Evolutionary conservation across 2,329 filamentous ascomycete genomes (phyloP).

Genomic region (Cordyceps fumosorosea): DNA sequence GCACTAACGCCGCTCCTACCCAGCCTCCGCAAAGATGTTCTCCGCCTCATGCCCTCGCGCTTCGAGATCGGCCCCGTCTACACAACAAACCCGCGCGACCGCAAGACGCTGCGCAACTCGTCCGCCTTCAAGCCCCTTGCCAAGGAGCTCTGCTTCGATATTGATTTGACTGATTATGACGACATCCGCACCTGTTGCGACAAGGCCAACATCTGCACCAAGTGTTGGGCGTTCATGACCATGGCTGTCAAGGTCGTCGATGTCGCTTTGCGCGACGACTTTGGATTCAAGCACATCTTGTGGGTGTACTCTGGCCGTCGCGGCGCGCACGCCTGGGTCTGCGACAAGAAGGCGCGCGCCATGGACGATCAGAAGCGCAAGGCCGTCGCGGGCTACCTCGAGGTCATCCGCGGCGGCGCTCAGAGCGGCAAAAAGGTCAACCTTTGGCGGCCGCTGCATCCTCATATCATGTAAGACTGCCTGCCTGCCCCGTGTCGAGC

Average conservation of each 20-base stretch:
- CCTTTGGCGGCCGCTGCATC: slow-evolving; percentile 76
- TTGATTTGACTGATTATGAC: slow-evolving; percentile 98
- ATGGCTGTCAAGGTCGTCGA: slow-evolving; percentile 97
- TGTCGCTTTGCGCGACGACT: slow-evolving; percentile 80
- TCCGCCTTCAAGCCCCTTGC: slow-evolving; percentile 77
- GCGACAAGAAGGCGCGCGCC: slow-evolving; percentile 75
- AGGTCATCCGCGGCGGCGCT: slow-evolving; percentile 79
- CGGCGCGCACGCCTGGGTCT: slow-evolving; percentile 97
- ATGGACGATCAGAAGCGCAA: slow-evolving; percentile 82
- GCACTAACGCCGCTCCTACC: background rate
- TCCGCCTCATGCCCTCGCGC: slow-evolving; percentile 80
- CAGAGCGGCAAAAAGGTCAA: slow-evolving; percentile 86
- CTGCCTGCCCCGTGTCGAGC: no score
- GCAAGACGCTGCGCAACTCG: slow-evolving; percentile 77
- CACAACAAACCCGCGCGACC: slow-evolving; percentile 84
- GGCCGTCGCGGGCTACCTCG: slow-evolving; percentile 82
- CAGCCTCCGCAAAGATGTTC: slow-evolving; percentile 82
- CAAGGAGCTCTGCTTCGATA: slow-evolving; percentile 98
- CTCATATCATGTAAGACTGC: slow-evolving; percentile 64
- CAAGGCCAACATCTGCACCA: slow-evolving; percentile 85
- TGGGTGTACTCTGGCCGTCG: slow-evolving; percentile 98
- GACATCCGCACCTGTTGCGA: slow-evolving; percentile 92
- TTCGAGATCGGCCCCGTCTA: slow-evolving; percentile 99
- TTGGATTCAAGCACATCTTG: slow-evolving; percentile 92
- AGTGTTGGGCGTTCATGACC: slow-evolving; percentile 95